Base-by-base conservation (phyloP, 495 filamentous ascomycete species). In the Trichocladium uniseriatum region DNA sequence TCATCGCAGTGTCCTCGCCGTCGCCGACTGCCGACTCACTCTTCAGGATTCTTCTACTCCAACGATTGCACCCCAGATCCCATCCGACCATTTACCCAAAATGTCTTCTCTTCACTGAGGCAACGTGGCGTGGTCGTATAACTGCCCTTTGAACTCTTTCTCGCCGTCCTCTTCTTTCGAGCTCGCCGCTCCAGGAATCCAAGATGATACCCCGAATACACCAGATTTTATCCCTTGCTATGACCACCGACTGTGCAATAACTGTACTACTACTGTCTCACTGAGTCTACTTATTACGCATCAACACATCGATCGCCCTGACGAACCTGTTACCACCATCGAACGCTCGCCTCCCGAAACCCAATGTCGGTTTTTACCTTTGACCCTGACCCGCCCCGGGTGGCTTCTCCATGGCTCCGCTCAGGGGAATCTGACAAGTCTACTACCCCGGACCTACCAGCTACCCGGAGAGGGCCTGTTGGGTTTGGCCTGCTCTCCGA, bases 361-460 rank as follows among this genome's bases (percentile, higher is more conserved):
- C 11, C 44, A 18, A 98, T 97, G 92, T 95, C 89, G 13, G 87
- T 98, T 49, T 98, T 98, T 66, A 95, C 91, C 0, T 98, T 84
- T 60, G 88, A 95, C 47, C 82, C 87, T 10, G 84, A 94, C 51
- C 86, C 91, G 31, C 86, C 87, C 5, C 72, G 87, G 66, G 85
- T 95, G 22, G 80, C 85, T 14, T 96, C 91, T 9, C 94, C 92
- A 21, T 98, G 92, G 92, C 74, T 83, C 32, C 77, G 73, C 10
- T 57, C 63, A 5, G 67, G 69, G 16, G 71, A 77, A 44, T 61
- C 53, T 37, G 53, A 61, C 41, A 54, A 61, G 55, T 58, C 58
- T 27, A 51, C 45, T 22, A 57, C 48, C 35, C 59, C 55, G 36
- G 65, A 52, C 45, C 61, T 46, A 49, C 60, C 54, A 57, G 59